A percentile compares a stretch with the other conserved stretches of the same genome.
phyloP scores from a whole-genome alignment of 768 basidiomycete genomes.

The Tulasnella sp. region DNA sequence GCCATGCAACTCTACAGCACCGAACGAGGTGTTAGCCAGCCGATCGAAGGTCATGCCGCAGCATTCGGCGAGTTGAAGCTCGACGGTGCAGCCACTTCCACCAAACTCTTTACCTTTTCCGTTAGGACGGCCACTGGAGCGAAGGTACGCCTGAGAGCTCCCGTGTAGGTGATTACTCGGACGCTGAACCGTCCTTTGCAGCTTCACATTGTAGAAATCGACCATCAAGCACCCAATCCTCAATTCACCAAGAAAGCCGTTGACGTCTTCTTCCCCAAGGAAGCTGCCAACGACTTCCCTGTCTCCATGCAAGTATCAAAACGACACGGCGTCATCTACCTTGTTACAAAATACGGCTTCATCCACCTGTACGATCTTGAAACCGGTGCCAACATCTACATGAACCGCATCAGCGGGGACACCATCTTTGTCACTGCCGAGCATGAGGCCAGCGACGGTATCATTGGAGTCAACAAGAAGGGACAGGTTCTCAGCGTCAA shows the following conservation, averaged over 20 bases:
- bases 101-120: slow-evolving; percentile 91
- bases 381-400: slow-evolving; percentile 94
- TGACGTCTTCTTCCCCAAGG: slow-evolving; percentile 98
- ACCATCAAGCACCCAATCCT: slow-evolving; percentile 86
- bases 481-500: slow-evolving; percentile 96
- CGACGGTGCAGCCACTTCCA: slow-evolving; percentile 76
- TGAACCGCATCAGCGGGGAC: slow-evolving; percentile 99
- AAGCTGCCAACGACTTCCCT: slow-evolving; percentile 97
- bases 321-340: slow-evolving; percentile 92
- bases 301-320: slow-evolving; percentile 99
- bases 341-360: slow-evolving; percentile 98
- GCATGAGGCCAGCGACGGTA: slow-evolving; percentile 87
- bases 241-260: slow-evolving; percentile 96
- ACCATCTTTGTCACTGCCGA: slow-evolving; percentile 99
- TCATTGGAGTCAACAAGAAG: slow-evolving; percentile 99
- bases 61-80: slow-evolving; percentile 87
- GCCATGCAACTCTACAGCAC: slow-evolving; percentile 94
- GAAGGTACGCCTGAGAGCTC: slow-evolving; percentile 54
- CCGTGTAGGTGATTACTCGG: too few relatives aligned
- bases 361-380: slow-evolving; percentile 99
- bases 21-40: slow-evolving; percentile 89
- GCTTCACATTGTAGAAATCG: slow-evolving; percentile 98
- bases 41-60: slow-evolving; percentile 97
- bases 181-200: slow-evolving; percentile 30
- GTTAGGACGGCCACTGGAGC: slow-evolving; percentile 96